Conservation (phyloP, 225 moss, liverwort and hornwort genomes). For the Climacium dendroides region DNA sequence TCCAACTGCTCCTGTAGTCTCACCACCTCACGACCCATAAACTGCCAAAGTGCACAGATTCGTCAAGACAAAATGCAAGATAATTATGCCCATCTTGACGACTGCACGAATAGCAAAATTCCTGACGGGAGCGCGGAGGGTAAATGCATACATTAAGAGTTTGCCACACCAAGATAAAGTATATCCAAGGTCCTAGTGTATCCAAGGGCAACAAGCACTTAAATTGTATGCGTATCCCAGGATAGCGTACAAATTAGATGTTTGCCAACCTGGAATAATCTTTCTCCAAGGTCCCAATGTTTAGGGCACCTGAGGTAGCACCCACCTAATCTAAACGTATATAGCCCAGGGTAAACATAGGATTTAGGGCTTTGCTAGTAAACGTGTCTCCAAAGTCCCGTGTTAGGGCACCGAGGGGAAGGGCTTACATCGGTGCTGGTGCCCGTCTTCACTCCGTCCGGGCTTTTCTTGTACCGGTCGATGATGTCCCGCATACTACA, state of each 20-base stretch:
- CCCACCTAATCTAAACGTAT: not conserved
- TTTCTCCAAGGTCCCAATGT: not conserved
- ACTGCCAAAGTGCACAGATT: conserved; percentile 13
- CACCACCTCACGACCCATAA: conserved; percentile 29
- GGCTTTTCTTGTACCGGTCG: conserved; percentile 38
- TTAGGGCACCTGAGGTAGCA: not conserved
- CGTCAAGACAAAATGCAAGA: not conserved
- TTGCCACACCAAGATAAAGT: not conserved
- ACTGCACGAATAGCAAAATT: not conserved
- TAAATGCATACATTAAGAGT: not conserved
- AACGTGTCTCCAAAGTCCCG: not conserved
- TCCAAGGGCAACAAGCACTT: not conserved
- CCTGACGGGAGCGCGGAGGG: not conserved
- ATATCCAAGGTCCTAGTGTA: not conserved
- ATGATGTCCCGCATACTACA: conserved; percentile 46
- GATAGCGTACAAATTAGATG: not conserved
- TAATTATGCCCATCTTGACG: not conserved
- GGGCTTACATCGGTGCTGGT: conserved; percentile 18
- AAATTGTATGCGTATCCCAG: not conserved
- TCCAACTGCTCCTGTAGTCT: conserved; percentile 43
- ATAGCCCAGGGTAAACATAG: not conserved
- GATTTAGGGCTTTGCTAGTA: not conserved
- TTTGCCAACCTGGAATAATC: not conserved
- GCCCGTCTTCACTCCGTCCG: conserved; percentile 20
- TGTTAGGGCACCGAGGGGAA: not conserved